These are phyloP conservation scores for Phytomonas sp. DNA, from an alignment of 208 protist genomes.

Conservation along the genomic window DNA sequence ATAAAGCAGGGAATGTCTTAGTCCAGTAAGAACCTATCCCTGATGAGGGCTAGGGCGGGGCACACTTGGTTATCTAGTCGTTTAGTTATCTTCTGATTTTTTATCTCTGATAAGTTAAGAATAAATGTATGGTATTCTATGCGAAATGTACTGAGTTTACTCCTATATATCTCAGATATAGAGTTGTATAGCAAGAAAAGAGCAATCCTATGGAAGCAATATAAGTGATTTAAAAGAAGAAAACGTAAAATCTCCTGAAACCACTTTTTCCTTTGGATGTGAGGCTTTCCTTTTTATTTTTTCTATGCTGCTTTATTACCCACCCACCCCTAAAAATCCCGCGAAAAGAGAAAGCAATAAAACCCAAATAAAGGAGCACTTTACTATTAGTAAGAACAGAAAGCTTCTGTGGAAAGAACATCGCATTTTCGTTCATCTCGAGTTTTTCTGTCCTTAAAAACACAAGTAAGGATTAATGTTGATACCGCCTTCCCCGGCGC, in stretches of 20 bases:
- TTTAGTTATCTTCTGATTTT: background rate
- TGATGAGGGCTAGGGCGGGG: background rate
- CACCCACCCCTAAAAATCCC: conserved; percentile 2
- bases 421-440: background rate
- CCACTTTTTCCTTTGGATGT: background rate
- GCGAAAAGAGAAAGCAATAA: conserved; percentile 8
- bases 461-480: background rate
- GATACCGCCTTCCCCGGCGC: background rate
- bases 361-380: conserved; percentile 9
- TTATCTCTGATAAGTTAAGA: background rate
- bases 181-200: conserved; percentile 2
- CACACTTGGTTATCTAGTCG: background rate
- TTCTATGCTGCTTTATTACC: conserved; percentile 7
- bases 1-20: background rate
- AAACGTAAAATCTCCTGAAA: background rate
- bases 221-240: background rate
- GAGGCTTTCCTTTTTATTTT: background rate
- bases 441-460: background rate
- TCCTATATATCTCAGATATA: conserved; percentile 8
- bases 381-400: background rate
- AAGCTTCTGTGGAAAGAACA: background rate
- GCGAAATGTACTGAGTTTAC: conserved; percentile 10
- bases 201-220: background rate
- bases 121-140: conserved; percentile 4
- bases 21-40: background rate